Percentiles rank a stretch among this genome's conserved stretches.
phyloP scores from a whole-genome alignment of 495 filamentous ascomycete genomes.

The Articulospora tetracladia region DNA sequence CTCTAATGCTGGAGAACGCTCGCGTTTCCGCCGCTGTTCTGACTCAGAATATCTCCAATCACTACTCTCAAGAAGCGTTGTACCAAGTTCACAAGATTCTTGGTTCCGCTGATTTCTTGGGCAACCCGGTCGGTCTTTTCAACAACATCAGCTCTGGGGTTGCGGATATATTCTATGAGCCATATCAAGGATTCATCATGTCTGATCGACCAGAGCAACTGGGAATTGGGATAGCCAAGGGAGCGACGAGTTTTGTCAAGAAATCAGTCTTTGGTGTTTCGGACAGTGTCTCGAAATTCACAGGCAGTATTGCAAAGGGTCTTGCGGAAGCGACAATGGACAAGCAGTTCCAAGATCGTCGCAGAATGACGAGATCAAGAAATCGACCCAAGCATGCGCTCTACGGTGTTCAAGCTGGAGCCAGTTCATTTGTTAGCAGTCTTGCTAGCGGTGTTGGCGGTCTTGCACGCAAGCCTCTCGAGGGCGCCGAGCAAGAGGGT shows the following conservation, averaged over 20 bases:
- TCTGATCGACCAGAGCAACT: constrained; percentile 92
- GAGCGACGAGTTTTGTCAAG: constrained; percentile 94
- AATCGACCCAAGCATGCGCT: constrained; percentile 96
- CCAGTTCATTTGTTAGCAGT: constrained; percentile 88
- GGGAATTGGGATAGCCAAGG: constrained; percentile 91
- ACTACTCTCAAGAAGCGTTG: constrained; percentile 95
- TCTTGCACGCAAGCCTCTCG: constrained; percentile 85
- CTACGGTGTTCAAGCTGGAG: constrained; percentile 92
- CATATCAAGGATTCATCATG: constrained; percentile 96
- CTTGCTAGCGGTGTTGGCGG: constrained; percentile 92
- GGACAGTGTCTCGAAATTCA: constrained; percentile 94
- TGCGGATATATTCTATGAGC: constrained; percentile 97
- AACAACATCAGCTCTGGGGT: constrained; percentile 97
- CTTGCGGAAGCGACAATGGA: constrained; percentile 92
- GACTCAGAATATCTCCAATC: constrained; percentile 77
- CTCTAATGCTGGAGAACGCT: constrained; percentile 92
- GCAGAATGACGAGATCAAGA: constrained; percentile 86
- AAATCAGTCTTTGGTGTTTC: constrained; percentile 97
- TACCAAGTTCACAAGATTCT: constrained; percentile 95
- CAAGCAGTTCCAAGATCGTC: constrained; percentile 96
- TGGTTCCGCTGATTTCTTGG: constrained; percentile 96
- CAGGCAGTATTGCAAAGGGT: constrained; percentile 92
- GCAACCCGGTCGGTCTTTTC: constrained; percentile 96
- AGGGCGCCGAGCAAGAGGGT: constrained; percentile 95
- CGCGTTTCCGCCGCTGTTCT: constrained; percentile 83